Base-by-base conservation (phyloP, 306 rosid genomes). In the Mucuna pruriens region DNA sequence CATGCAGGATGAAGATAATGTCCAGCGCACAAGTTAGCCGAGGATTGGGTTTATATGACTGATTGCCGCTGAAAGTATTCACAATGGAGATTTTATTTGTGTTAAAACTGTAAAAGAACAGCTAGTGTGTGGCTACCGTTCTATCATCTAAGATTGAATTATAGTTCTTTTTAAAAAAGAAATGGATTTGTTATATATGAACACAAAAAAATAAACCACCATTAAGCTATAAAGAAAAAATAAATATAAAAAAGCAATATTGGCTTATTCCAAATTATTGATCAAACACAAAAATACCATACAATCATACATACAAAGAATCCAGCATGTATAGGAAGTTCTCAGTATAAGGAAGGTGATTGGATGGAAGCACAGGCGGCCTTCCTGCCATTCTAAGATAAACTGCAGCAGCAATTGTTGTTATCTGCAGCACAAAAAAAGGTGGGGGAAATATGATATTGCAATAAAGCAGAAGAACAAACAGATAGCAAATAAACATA, bases 271-370 rank as follows among this genome's bases (percentile, higher is more conserved):
- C 55, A 60, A 49, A 48, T 74, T 61, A 72, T 54, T 33, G 15
- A 11, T 66, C 67, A 57, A 36, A 36, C 57, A 10, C 9, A 66
- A 67, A 55, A 74, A 38, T 34, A 57, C 5, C 9, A 58, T 29
- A 84, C 98, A 29, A 57, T 3, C 9, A 58, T 29, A 84, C 98
- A 29, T 92, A 94, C 98, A 94, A 69, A 58, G 98, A 94, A 87
- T 94, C 98, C 46, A 94, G 95, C 98, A 94, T 94, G 90, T 94
- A 94, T 45, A 92, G 80, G 86, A 94, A 90, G 84, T 92, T 94
- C 87, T 92, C 97, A 0, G 98, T 80, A 84, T 92, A 94, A 67
- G 98, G 92, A 77, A 94, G 97, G 80, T 75, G 79, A 85, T 79
- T 90, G 44, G 98, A 89, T 77, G 98, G 98, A 71, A 94, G 95